These are phyloP conservation scores for Yamadazyma insecticola DNA, from an alignment of 805 yeast species.

Conservation along the genomic window DNA sequence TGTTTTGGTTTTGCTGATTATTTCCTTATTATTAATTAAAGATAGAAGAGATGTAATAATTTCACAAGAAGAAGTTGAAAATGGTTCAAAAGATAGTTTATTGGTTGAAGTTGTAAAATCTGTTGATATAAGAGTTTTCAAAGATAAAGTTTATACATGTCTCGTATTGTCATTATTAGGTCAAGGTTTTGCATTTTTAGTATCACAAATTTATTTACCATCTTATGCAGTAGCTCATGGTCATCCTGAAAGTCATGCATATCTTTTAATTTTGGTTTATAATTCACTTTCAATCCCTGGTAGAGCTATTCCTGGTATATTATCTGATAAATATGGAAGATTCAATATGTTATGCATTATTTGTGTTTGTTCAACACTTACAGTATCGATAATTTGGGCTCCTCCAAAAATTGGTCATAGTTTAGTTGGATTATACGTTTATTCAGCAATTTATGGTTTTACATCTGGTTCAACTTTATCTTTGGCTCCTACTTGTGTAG, in stretches of 20 bases:
- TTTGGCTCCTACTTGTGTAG: conserved; percentile 21
- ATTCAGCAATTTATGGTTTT: conserved; percentile 23
- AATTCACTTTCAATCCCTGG: conserved; percentile 25
- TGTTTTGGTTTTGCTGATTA: conserved; percentile 11
- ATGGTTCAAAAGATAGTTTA: conserved; percentile 2
- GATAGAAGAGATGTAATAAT: conserved; percentile 16
- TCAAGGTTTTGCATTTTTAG: conserved; percentile 26
- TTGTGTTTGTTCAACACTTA: conserved; percentile 12
- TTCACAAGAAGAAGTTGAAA: conserved; percentile 4
- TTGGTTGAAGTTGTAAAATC: conserved; percentile 16
- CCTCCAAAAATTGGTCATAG: conserved; percentile 21
- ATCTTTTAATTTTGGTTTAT: conserved; percentile 18
- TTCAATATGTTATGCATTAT: conserved; percentile 18
- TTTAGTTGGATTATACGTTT: conserved; percentile 17
- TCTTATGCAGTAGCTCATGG: conserved; percentile 24
- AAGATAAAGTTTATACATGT: conserved; percentile 16
- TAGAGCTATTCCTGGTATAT: conserved; percentile 19
- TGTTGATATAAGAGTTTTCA: conserved; percentile 21
- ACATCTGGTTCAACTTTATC: conserved; percentile 24
- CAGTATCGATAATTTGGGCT: conserved; percentile 20
- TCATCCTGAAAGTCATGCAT: conserved; percentile 12
- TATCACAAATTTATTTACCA: conserved; percentile 19
- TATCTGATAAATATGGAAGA: conserved; percentile 23
- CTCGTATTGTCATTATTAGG: conserved; percentile 22
- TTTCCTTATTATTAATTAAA: conserved; percentile 13